Base-by-base conservation (phyloP, 257 asterid genomes). In the Salvia hispanica region DNA sequence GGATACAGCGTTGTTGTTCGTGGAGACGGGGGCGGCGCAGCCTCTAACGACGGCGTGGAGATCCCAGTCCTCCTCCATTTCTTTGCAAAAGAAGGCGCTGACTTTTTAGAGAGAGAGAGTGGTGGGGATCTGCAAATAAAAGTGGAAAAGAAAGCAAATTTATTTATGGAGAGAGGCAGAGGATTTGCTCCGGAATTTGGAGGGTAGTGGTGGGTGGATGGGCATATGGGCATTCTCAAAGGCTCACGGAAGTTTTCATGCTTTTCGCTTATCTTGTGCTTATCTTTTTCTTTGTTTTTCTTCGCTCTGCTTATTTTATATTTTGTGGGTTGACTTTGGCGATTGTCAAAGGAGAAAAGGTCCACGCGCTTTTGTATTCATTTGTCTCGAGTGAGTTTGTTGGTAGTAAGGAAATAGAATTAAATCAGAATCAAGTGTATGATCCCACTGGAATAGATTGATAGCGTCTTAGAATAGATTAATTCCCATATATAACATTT, bases 31-130 rank as follows among this genome's bases (percentile, higher is more conserved):
- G 81, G 92, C 72, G 71, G 86, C 67, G 91, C 91, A 92, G 86
- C 98, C 91, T 76, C 96, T 74, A 59, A 92, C 98, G 81, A 92
- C 96, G 73, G 98, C 98, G 37, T 89, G 88, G 8, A 92, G 94
- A 85, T 85, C 96, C 98, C 98, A 92, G 58, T 89, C 98, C 39
- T 89, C 96, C 7, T 80, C 95, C 98, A 85, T 92, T 76, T 7
- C 58, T 55, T 62, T 31, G 21, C 78, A 81, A 76, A 72, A 57
- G 70, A 59, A 78, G 83, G 85, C 85, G 88, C 80, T 80, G 88
- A 80, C 88, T 75, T 82, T 77, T 57, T 68, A 47, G 54, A 13
- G 67, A 69, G 72, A 73, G 69, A 62, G 67, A 28, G 47, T 10
- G 45, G 66, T 31, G 72, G 73, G 67, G 62, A 67, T 52, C 61